Base-by-base conservation (phyloP, 768 basidiomycete species). In the Phallus indusiatus region DNA sequence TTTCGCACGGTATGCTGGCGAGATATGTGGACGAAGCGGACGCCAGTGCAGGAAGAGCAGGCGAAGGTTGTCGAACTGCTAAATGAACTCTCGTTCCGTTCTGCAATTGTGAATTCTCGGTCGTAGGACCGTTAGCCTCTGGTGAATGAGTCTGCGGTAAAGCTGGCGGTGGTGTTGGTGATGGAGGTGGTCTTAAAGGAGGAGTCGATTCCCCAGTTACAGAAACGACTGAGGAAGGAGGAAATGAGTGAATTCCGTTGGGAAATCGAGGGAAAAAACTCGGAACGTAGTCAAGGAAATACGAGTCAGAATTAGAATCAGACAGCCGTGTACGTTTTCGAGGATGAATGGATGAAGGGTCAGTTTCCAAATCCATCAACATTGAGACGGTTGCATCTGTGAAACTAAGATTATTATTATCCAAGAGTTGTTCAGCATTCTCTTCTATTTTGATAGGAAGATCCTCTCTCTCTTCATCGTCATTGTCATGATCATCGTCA, bases 261-360 rank as follows among this genome's bases (percentile, higher is more conserved):
- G 86, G 86, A 66, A 88, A 87, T 0, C 86, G 84, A 1, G 86
- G 86, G 2, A 89, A 69, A 63, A 83, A 84, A 61, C 78, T 73
- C 14, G 86, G 86, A 56, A 89, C 76, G 66, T 87, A 76, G 52
- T 77, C 71, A 65, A 84, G 84, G 0, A 84, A 78, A 20, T 78
- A 71, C 85, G 85, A 88, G 61, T 72, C 75, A 2, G 77, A 66
- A 28, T 28, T 28, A 28, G 28, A 28, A 28, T 28, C 28, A 28
- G 74, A 78, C 28, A 42, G 9, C 12, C 86, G 75, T 28, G 76
- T 72, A 49, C 84, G 78, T 72, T 87, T 87, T 58, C 79, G 73
- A 2, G 75, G 70, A 55, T 48, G 55, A 12, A 81, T 81, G 1
- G 81, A 79, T 1, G 78, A 73, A 1, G 80, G 78, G 64, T 81